Percentiles rank a stretch among this genome's conserved stretches.
Conservation (phyloP, 2,329 filamentous ascomycete species). For the Onygenales sp. region DNA sequence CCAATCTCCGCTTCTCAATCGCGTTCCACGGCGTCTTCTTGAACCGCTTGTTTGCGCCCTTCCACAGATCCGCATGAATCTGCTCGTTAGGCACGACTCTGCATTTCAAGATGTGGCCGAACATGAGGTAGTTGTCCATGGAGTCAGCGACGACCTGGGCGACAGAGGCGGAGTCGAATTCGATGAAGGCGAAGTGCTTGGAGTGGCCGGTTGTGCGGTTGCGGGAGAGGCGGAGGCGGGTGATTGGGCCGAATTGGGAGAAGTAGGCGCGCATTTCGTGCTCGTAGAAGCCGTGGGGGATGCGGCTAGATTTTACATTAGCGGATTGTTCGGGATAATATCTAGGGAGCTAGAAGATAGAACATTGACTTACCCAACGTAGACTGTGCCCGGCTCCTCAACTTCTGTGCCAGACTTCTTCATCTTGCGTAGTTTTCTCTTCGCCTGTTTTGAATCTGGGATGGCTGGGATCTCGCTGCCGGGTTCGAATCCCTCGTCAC, state of each 20-base stretch:
- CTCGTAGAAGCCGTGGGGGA: slow-evolving; percentile 96
- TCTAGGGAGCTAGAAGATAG: neutral
- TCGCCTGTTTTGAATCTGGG: slow-evolving; percentile 36
- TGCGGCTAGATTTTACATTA: slow-evolving; percentile 42
- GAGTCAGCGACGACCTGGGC: slow-evolving; percentile 88
- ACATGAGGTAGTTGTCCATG: slow-evolving; percentile 96
- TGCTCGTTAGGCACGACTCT: slow-evolving; percentile 67
- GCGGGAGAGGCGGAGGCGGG: slow-evolving; percentile 69
- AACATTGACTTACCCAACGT: slow-evolving; percentile 54
- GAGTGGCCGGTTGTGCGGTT: slow-evolving; percentile 85
- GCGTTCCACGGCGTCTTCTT: slow-evolving; percentile 82
- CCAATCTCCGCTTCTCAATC: slow-evolving; percentile 67
- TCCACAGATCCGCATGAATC: slow-evolving; percentile 73
- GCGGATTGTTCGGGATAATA: slow-evolving; percentile 10
- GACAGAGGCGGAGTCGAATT: slow-evolving; percentile 69
- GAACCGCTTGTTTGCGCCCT: slow-evolving; percentile 82
- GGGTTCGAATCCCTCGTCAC: slow-evolving; percentile 37
- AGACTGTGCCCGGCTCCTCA: slow-evolving; percentile 64
- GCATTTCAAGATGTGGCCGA: slow-evolving; percentile 87
- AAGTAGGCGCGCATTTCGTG: slow-evolving; percentile 92
- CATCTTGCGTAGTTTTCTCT: slow-evolving; percentile 42
- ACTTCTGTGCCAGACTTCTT: slow-evolving; percentile 35
- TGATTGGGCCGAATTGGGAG: slow-evolving; percentile 80
- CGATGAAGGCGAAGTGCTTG: slow-evolving; percentile 91
- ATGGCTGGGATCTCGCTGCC: slow-evolving; percentile 34